A percentile compares a stretch with the other conserved stretches of the same genome.
phyloP scores from a whole-genome alignment of 2,329 filamentous ascomycete species.

The Fusarium sarcochroum region DNA sequence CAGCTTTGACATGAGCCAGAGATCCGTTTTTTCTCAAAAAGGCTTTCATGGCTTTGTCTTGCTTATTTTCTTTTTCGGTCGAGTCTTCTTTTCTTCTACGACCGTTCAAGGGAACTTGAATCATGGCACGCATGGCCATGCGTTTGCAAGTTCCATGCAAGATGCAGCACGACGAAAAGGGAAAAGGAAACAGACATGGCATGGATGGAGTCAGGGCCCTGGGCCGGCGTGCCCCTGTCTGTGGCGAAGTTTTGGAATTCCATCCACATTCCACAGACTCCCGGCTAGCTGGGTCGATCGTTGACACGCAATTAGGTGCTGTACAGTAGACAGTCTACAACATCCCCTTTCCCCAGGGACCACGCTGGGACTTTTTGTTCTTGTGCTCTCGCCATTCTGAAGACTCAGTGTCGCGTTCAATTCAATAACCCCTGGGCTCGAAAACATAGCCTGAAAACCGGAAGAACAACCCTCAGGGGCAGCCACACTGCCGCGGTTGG shows the following conservation, averaged over 20 bases:
- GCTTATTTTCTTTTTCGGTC: neutral
- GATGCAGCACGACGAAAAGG: slow-evolving; percentile 31
- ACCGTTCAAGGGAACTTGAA: slow-evolving; percentile 16
- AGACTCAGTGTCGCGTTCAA: neutral
- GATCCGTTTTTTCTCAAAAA: slow-evolving; percentile 7
- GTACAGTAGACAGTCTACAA: neutral
- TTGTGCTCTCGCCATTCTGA: neutral
- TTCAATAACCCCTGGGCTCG: too few species aligned
- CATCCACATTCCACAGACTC: slow-evolving; percentile 41
- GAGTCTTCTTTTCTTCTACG: neutral
- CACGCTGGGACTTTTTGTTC: neutral
- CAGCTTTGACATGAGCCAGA: slow-evolving; percentile 18
- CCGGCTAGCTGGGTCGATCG: slow-evolving; percentile 32
- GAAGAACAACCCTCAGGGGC: slow-evolving; percentile 9
- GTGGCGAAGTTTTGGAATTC: slow-evolving; percentile 36
- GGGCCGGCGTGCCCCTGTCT: slow-evolving; percentile 28
- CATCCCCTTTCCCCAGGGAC: slow-evolving; percentile 4
- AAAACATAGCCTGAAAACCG: neutral
- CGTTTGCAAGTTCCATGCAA: slow-evolving; percentile 11
- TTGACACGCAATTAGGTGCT: slow-evolving; percentile 14
- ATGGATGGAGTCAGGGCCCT: slow-evolving; percentile 7
- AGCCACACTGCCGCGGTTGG: slow-evolving; percentile 22
- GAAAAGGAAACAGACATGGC: slow-evolving; percentile 19
- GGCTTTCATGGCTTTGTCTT: neutral
- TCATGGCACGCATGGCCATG: slow-evolving; percentile 10